Conservation (phyloP, 169 alveolate species). For the Plasmodium yoelii region DNA sequence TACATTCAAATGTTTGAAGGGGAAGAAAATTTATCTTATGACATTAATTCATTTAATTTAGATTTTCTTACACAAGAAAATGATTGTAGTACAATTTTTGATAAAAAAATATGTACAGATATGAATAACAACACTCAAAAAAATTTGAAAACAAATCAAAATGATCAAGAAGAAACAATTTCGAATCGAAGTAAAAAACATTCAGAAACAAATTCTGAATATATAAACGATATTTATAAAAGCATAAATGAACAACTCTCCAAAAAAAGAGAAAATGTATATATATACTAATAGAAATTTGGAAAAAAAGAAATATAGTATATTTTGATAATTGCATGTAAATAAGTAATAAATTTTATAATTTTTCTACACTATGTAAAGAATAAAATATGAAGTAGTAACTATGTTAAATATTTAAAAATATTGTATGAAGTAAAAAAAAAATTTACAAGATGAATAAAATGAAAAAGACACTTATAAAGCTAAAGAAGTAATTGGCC, state of each 20-base stretch:
- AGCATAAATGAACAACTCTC: conserved; percentile 24
- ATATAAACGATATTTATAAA: conserved; percentile 22
- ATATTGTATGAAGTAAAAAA: no score
- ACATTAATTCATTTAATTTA: background rate
- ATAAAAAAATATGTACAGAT: background rate
- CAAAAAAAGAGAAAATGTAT: conserved; percentile 23
- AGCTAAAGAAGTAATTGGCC: no score
- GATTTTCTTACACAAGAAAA: background rate
- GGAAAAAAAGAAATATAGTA: no score
- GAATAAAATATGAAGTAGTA: no score
- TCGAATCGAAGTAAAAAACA: background rate
- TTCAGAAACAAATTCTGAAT: conserved; percentile 2
- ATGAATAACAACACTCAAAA: background rate
- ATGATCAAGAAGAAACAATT: background rate
- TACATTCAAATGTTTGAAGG: background rate
- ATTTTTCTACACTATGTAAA: no score
- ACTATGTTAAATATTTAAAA: no score
- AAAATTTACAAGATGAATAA: no score
- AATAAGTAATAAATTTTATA: no score
- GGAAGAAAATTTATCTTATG: background rate
- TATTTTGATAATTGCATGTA: no score
- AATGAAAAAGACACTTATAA: no score
- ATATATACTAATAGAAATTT: conserved; percentile 3
- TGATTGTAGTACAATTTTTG: background rate
- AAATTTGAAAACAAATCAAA: background rate